These are phyloP conservation scores for Cladosporium sp. DNA, from an alignment of 2,329 filamentous ascomycete species.

Conservation along the genomic window DNA sequence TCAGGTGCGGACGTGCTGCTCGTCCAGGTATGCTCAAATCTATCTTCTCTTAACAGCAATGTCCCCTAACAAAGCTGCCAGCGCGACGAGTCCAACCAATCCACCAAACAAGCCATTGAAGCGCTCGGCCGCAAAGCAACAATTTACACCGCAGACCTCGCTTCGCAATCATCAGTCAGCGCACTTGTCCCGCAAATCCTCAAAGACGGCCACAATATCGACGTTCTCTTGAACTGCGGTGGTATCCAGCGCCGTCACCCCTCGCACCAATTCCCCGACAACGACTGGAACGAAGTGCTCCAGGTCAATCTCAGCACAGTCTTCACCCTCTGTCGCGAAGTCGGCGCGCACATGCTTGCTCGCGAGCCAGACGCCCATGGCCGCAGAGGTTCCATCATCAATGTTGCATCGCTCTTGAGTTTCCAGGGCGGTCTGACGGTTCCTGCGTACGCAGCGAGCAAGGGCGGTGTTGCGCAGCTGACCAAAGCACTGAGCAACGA, in stretches of 20 bases:
- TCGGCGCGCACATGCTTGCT: slow-evolving; percentile 29
- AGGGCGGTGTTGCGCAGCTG: slow-evolving; percentile 80
- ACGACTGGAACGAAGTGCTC: slow-evolving; percentile 34
- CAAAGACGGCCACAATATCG: slow-evolving; percentile 29
- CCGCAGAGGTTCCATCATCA: slow-evolving; percentile 32
- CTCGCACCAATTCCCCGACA: slow-evolving; percentile 34
- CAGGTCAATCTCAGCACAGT: slow-evolving; percentile 59
- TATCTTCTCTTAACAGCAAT: neutral
- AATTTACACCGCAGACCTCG: slow-evolving; percentile 72
- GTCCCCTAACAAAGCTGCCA: slow-evolving; percentile 33
- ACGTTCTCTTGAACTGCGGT: slow-evolving; percentile 36
- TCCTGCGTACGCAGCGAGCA: slow-evolving; percentile 80
- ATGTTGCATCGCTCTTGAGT: slow-evolving; percentile 29
- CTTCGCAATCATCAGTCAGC: slow-evolving; percentile 61
- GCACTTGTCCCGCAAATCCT: slow-evolving; percentile 54
- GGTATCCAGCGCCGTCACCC: slow-evolving; percentile 35
- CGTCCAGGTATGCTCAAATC: slow-evolving; percentile 43
- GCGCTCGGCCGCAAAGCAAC: slow-evolving; percentile 65
- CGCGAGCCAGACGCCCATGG: slow-evolving; percentile 30
- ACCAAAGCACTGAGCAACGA: slow-evolving; percentile 85
- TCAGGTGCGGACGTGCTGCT: slow-evolving; percentile 55
- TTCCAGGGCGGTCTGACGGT: slow-evolving; percentile 62
- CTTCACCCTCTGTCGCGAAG: slow-evolving; percentile 68
- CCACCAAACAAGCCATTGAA: slow-evolving; percentile 64
- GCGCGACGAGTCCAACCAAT: slow-evolving; percentile 57